Percentiles rank a stretch among this genome's conserved stretches.
Conservation (phyloP, 108 stramenopile species). For the Stephanodiscus triporus region DNA sequence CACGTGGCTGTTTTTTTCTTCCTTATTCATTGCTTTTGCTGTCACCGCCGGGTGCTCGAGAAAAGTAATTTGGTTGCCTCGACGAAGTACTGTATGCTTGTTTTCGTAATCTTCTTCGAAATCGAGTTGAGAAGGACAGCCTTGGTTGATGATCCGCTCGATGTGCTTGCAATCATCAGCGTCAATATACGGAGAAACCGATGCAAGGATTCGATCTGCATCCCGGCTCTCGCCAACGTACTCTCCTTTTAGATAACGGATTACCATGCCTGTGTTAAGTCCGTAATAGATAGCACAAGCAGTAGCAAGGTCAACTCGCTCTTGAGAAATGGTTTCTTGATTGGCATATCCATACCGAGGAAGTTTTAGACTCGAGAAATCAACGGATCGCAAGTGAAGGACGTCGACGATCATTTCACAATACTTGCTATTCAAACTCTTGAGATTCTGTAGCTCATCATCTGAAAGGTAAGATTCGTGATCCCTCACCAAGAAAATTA, state of each 20-base stretch:
- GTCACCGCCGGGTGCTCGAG: too few species aligned
- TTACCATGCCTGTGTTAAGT: too few species aligned
- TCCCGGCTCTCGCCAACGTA: constrained; percentile 8
- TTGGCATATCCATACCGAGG: background rate
- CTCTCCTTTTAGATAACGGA: too few species aligned
- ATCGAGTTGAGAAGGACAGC: background rate
- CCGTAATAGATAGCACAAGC: background rate
- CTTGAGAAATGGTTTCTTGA: background rate
- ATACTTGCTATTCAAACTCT: too few species aligned
- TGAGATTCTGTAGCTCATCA: too few species aligned
- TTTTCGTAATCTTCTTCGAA: background rate
- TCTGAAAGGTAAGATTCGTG: too few species aligned
- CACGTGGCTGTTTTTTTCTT: constrained; percentile 20
- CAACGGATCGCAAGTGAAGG: background rate
- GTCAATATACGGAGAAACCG: background rate
- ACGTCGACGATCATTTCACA: background rate
- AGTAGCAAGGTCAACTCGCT: background rate
- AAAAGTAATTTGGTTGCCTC: constrained; percentile 7
- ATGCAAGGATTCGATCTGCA: background rate
- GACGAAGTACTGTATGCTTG: background rate
- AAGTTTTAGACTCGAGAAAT: background rate
- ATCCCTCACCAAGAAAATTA: too few species aligned
- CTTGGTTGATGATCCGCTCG: background rate
- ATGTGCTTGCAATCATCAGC: too few species aligned
- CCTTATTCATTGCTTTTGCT: constrained; percentile 11